These are phyloP conservation scores for Aspergillus intermedius DNA, from an alignment of 2,329 filamentous ascomycete genomes.

Conservation along the genomic window DNA sequence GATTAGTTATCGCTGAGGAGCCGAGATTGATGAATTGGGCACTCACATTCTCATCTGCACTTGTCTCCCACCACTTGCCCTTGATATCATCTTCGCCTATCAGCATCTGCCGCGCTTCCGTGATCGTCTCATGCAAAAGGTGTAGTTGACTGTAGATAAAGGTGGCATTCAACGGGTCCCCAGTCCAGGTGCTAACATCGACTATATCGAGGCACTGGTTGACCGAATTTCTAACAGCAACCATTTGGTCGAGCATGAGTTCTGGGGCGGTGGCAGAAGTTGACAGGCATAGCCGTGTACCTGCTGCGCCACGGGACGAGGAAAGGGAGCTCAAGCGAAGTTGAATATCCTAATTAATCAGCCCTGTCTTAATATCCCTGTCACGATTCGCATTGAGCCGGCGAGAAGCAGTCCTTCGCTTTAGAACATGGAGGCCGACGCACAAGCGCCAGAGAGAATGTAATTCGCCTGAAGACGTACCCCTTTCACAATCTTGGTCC, in stretches of 20 bases:
- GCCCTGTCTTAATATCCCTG: conserved; percentile 1
- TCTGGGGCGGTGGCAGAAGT: conserved; percentile 49
- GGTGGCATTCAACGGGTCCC: conserved; percentile 53
- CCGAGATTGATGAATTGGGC: conserved; percentile 8
- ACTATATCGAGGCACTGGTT: conserved; percentile 79
- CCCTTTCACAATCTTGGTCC: conserved; percentile 85
- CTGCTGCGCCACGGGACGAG: conserved; percentile 45
- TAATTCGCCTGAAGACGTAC: conserved; percentile 45
- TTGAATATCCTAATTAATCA: conserved; percentile 57
- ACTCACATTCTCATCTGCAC: conserved; percentile 52
- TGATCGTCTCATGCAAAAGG: conserved; percentile 55
- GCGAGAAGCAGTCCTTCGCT: neutral
- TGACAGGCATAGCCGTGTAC: conserved; percentile 48
- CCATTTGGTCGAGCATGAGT: conserved; percentile 62
- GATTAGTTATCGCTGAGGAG: neutral
- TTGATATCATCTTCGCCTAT: conserved; percentile 49
- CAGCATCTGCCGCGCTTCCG: conserved; percentile 53
- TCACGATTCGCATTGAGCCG: neutral
- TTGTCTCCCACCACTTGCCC: conserved; percentile 50
- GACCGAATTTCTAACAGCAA: conserved; percentile 66
- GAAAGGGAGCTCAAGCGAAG: conserved; percentile 58
- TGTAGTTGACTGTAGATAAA: conserved; percentile 55
- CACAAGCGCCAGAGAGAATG: neutral
- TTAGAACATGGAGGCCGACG: neutral
- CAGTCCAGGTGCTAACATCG: conserved; percentile 66